These are phyloP conservation scores for Mortierella sp. DNA, from an alignment of 371 early-diverging fungal genomes.

Conservation along the genomic window DNA sequence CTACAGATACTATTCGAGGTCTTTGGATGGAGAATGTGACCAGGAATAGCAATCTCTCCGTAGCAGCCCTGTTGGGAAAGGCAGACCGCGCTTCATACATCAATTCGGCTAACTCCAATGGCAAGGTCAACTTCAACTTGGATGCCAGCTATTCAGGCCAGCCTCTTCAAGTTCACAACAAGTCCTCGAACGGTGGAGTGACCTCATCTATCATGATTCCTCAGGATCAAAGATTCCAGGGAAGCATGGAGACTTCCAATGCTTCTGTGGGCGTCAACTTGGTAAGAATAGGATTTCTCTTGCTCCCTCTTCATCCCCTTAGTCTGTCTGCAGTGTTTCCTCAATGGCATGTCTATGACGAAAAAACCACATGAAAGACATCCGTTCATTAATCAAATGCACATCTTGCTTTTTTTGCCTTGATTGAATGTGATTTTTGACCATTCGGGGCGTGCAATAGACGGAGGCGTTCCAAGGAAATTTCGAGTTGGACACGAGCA, in stretches of 20 bases:
- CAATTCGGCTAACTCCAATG: slow-evolving; percentile 17
- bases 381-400: too few species aligned
- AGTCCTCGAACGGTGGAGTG: slow-evolving; percentile 17
- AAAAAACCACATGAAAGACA: too few species aligned
- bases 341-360: too few species aligned
- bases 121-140: slow-evolving; percentile 19
- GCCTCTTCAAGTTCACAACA: slow-evolving; percentile 17
- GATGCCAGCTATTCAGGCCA: slow-evolving; percentile 32
- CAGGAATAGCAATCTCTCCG: slow-evolving; percentile 18
- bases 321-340: too few species aligned
- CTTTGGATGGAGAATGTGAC: slow-evolving; percentile 26
- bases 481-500: slow-evolving; percentile 29
- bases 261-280: slow-evolving; percentile 29
- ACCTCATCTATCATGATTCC: slow-evolving; percentile 35
- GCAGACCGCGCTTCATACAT: slow-evolving; percentile 25
- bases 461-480: slow-evolving; percentile 42
- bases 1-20: slow-evolving; percentile 23
- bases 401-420: too few species aligned
- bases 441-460: slow-evolving; percentile 3
- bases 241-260: slow-evolving; percentile 20
- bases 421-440: not conserved
- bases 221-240: slow-evolving; percentile 9
- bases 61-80: slow-evolving; percentile 25
- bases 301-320: too few species aligned
- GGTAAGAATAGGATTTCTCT: too few species aligned